Evolutionary conservation across 2,329 filamentous ascomycete genomes (phyloP).

Genomic region (Venturia carpophila): DNA sequence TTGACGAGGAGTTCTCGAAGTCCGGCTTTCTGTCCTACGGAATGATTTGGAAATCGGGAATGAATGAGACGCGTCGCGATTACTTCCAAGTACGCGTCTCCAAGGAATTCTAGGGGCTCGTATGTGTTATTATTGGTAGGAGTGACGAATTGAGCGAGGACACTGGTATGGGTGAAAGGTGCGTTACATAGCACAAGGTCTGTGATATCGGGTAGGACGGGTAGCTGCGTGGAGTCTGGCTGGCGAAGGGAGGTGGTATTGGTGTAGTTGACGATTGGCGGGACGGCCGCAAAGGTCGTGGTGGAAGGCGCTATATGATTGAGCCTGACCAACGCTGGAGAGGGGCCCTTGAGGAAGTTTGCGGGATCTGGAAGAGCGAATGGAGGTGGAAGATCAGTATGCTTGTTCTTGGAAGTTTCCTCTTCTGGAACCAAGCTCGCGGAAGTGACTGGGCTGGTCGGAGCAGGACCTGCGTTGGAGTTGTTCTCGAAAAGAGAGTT

Average conservation of each 20-base stretch:
- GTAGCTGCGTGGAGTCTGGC: constrained; percentile 11
- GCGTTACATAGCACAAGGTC: constrained; percentile 15
- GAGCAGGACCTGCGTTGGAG: background rate
- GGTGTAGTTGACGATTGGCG: constrained; percentile 6
- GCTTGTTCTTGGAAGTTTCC: constrained; percentile 2
- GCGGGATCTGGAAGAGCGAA: constrained; percentile 16
- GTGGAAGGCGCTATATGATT: constrained; percentile 10
- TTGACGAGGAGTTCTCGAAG: constrained; percentile 72
- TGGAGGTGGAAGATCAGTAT: constrained; percentile 16
- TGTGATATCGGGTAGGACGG: constrained; percentile 17
- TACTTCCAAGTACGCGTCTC: constrained; percentile 77
- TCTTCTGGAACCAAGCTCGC: background rate
- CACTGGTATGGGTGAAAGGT: constrained; percentile 19
- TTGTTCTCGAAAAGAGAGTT: background rate
- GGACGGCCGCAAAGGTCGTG: constrained; percentile 8
- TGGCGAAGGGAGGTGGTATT: background rate
- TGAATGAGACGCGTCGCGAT: constrained; percentile 70
- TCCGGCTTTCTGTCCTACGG: constrained; percentile 63
- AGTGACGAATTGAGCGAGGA: constrained; percentile 14
- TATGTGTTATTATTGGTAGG: constrained; percentile 40
- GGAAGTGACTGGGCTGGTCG: background rate
- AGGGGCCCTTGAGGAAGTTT: constrained; percentile 15
- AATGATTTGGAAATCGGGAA: constrained; percentile 57
- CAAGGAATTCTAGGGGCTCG: constrained; percentile 80
- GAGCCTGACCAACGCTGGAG: constrained; percentile 13